Base-by-base conservation (phyloP, 345 rosid genomes). In the Capsella bursapastoris region DNA sequence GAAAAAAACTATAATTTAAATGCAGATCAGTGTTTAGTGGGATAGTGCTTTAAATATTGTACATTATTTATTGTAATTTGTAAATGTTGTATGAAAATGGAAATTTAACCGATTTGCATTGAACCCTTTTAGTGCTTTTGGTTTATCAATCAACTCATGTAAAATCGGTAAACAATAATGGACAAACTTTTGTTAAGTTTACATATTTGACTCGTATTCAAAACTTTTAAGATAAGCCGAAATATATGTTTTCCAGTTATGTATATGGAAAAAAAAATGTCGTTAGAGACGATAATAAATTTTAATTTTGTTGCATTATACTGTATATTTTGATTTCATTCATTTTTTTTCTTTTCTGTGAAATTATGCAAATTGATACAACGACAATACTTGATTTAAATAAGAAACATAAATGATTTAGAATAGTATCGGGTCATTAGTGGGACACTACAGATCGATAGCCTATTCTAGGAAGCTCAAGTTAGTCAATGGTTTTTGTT, bases 41-140 rank as follows among this genome's bases (percentile, higher is more conserved):
- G 60, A 64, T 70, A 63, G 16, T 29, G 52, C 43, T 53, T 9
- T 35, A 47, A 47, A 18, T 34, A 8, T 22, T 69, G 71, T 76
- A 55, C 73, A 76, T 69, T 0, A 0, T 55, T 45, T 69, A 55
- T 69, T 76, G 59, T 62, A 55, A 52, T 37, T 47, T 76, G 75
- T 76, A 69, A 63, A 70, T 76, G 47, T 15, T 61, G 28, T 70
- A 55, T 55, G 45, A 35, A 44, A 12, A 44, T 63, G 49, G 59
- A 45, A 45, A 35, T 61, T 55, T 62, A 61, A 56, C 6, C 6
- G 15, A 52, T 75, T 68, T 68, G 74, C 48, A 60, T 51, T 18
- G 0, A 13, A 14, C 28, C 14, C 5, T 50, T 43, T 34, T 14
- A 31, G 22, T 55, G 2, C 8, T 64, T 7, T 52, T 4, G 3